Base-by-base conservation (phyloP, 2,329 filamentous ascomycete genomes). In the Ophiostoma pallidulum region DNA sequence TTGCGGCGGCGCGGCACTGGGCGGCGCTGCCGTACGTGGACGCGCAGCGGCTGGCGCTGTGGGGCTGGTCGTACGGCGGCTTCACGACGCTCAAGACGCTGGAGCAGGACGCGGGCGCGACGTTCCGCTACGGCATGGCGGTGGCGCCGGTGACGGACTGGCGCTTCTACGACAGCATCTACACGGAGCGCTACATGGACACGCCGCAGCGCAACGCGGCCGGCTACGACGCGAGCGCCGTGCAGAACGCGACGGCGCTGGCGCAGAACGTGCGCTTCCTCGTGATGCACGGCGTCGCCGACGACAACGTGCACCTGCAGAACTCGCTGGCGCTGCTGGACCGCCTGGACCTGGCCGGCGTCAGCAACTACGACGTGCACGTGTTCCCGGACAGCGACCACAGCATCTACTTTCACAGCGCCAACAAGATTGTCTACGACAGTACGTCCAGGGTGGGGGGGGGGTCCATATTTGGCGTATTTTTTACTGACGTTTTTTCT, bases 71-170 rank as follows among this genome's bases (percentile, higher is more conserved):
- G 53, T 98, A 92, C 60, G 92, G 92, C 49, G 92, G 92, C 10
- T 98, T 94, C 71, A 86, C 86, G 72, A 87, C 92, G 6, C 75
- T 98, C 59, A 98, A 98, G 71, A 92, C 88, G 1, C 80, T 98
- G 12, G 92, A 98, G 70, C 77, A 80, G 52, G 92, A 98, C 62
- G 91, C 80, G 8, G 92, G 94, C 5, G 64, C 79, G 60, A 97
- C 90, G 0, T 98, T 96, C 70, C 82, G 82, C 54, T 98, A 98
- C 63, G 94, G 92, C 57, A 95, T 98, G 86, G 89, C 94, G 7
- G 94, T 98, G 44, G 92, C 92, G 2, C 92, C 92, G 16, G 92
- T 98, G n/a, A 97, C 91, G 0, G 90, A 98, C 65, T 98, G 92
- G 92, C 77, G 85, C 49, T 95, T 85, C 66, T 98, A 98, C 67